Conservation (phyloP, 139 green algal species). For the Tetraselmis striata region DNA sequence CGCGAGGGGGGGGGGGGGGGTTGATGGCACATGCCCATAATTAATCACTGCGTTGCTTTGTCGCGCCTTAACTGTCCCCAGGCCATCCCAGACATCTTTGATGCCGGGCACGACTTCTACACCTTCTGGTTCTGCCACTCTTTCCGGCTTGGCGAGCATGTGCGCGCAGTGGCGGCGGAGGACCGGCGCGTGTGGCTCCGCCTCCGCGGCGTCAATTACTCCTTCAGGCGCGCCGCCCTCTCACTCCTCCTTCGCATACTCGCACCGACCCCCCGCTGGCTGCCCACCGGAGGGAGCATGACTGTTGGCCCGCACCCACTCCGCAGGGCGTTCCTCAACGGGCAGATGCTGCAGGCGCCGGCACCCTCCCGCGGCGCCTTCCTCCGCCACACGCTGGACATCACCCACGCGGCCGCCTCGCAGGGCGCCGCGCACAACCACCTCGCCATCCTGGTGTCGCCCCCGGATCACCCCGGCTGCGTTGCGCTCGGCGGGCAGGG, state of each 20-base stretch:
- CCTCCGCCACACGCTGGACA: conserved; percentile 22
- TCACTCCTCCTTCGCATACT: not conserved
- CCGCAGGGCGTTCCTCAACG: not conserved
- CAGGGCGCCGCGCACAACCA: conserved; percentile 9
- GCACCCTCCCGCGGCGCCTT: conserved; percentile 27
- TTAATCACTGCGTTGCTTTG: too few relatives aligned
- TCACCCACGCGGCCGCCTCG: conserved; percentile 11
- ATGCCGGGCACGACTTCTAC: conserved; percentile 22
- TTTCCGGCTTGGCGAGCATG: not conserved
- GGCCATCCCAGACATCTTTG: not conserved
- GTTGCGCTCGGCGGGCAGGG: conserved; percentile 32
- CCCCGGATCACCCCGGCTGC: conserved; percentile 27
- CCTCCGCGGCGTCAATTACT: conserved; percentile 33
- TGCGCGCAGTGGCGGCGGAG: not conserved
- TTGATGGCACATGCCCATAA: too few relatives aligned
- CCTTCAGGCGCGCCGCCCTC: not conserved
- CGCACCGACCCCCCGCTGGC: too few relatives aligned
- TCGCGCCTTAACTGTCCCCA: too few relatives aligned
- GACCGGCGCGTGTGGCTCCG: conserved; percentile 16
- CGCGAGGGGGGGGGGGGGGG: too few relatives aligned
- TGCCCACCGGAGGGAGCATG: too few relatives aligned
- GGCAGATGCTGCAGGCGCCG: not conserved
- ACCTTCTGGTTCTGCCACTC: conserved; percentile 24
- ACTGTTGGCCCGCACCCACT: too few relatives aligned
- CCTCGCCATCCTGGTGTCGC: conserved; percentile 26